A percentile compares a stretch with the other conserved stretches of the same genome.
Conservation (phyloP, 768 basidiomycete genomes). For the Piloderma croceum region DNA sequence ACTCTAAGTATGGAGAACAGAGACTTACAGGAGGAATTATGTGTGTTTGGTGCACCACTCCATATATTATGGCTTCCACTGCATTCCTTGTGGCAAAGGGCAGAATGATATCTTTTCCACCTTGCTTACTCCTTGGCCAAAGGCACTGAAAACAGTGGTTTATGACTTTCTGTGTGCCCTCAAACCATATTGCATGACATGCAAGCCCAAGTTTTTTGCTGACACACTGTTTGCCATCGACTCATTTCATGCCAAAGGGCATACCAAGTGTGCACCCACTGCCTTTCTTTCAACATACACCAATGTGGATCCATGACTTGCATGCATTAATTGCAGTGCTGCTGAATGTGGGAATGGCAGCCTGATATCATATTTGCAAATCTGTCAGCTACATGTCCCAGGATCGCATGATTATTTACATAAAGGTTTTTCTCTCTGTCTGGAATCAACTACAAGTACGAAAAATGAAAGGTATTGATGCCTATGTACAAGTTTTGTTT, state of each 20-base stretch:
- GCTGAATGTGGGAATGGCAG: conserved; percentile 29
- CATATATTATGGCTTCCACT: conserved; percentile 30
- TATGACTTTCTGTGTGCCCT: conserved; percentile 27
- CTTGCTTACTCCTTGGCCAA: conserved; percentile 27
- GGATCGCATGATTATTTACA: conserved; percentile 22
- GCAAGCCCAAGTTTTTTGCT: conserved; percentile 24
- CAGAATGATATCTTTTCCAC: conserved; percentile 37
- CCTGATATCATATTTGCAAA: conserved; percentile 22
- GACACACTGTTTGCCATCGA: conserved; percentile 27
- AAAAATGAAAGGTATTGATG: too few relatives aligned
- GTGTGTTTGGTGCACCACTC: conserved; percentile 30
- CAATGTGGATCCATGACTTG: conserved; percentile 19
- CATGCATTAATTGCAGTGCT: conserved; percentile 25
- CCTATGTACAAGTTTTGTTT: too few relatives aligned
- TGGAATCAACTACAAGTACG: not conserved
- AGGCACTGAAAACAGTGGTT: conserved; percentile 21
- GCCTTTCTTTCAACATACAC: conserved; percentile 23
- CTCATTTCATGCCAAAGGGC: conserved; percentile 24
- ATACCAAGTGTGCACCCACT: conserved; percentile 23
- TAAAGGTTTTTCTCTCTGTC: conserved; percentile 17
- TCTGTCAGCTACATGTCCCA: conserved; percentile 27
- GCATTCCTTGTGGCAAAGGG: conserved; percentile 32
- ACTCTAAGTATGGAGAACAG: conserved; percentile 21
- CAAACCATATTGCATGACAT: conserved; percentile 28
- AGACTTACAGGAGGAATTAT: conserved; percentile 26